phyloP scores from a whole-genome alignment of 805 yeast genomes.

The Kazachstania viticola region DNA sequence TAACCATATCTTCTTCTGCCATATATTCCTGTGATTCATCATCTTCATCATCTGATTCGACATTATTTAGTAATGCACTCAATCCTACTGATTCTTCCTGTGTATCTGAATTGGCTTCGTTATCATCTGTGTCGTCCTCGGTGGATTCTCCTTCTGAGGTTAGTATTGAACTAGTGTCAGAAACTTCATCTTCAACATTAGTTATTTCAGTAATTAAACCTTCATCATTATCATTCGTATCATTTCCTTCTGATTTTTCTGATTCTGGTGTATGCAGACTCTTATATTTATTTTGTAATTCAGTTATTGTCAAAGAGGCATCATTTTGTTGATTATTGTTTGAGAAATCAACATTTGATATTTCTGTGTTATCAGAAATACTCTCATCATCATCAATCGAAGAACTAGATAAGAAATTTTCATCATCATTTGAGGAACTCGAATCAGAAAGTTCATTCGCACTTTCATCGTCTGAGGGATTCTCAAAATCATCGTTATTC shows the following conservation, averaged over 20 bases:
- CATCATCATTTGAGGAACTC: constrained; percentile 6
- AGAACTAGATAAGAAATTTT: constrained; percentile 9
- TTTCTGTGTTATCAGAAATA: constrained; percentile 8
- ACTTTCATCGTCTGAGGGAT: constrained; percentile 2
- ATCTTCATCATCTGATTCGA: constrained; percentile 1
- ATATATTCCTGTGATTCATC: neutral
- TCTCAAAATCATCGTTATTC: constrained; percentile 18
- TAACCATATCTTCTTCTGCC: neutral
- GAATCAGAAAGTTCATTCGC: too few relatives aligned
- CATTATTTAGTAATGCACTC: neutral
- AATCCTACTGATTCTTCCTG: neutral
- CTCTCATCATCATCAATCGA: constrained; percentile 8
- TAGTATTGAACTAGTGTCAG: neutral
- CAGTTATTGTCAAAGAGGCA: constrained; percentile 31
- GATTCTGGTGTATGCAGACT: constrained; percentile 6
- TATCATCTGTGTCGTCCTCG: constrained; percentile 1
- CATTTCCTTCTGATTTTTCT: neutral
- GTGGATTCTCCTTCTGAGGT: too few relatives aligned
- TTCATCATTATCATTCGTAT: neutral
- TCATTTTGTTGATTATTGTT: too few relatives aligned
- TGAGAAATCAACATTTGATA: constrained; percentile 24
- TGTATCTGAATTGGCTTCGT: neutral
- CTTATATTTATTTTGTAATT: constrained; percentile 34
- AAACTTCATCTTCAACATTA: neutral
- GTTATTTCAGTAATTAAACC: constrained; percentile 4